Conservation (phyloP, 1,139 yeast genomes). For the Saccharomyces uvarum region DNA sequence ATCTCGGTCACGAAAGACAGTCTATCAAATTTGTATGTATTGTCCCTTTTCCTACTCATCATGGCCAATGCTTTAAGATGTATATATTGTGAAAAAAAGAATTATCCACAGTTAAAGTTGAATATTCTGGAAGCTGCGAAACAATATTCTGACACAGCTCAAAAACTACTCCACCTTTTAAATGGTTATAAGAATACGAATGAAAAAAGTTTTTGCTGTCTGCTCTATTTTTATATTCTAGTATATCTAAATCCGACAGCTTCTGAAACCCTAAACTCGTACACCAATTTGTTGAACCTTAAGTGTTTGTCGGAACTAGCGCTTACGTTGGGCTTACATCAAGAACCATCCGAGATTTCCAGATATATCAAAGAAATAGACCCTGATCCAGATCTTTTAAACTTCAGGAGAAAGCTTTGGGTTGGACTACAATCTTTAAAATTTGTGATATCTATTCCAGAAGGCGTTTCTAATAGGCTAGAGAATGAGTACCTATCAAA, state of each 20-base stretch:
- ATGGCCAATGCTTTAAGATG: slow-evolving; percentile 12
- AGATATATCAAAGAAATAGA: slow-evolving; percentile 8
- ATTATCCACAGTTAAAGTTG: too few relatives aligned
- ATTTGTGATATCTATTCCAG: slow-evolving; percentile 9
- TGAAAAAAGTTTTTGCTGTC: slow-evolving; percentile 15
- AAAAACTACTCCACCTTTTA: slow-evolving; percentile 13
- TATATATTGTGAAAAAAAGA: background rate
- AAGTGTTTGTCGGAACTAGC: slow-evolving; percentile 14
- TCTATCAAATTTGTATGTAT: slow-evolving; percentile 10
- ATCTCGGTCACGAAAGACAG: slow-evolving; percentile 5
- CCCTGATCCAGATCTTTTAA: slow-evolving; percentile 5
- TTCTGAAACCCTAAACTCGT: slow-evolving; percentile 7
- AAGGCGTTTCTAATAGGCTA: slow-evolving; percentile 9
- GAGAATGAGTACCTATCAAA: slow-evolving; percentile 9
- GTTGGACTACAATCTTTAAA: slow-evolving; percentile 16
- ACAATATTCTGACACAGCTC: slow-evolving; percentile 9
- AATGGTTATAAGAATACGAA: slow-evolving; percentile 19
- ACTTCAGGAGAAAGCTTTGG: slow-evolving; percentile 18
- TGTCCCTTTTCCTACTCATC: slow-evolving; percentile 11
- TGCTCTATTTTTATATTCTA: slow-evolving; percentile 14
- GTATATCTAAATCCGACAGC: slow-evolving; percentile 15
- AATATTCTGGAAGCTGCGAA: background rate
- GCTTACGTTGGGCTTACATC: slow-evolving; percentile 14
- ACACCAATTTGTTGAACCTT: slow-evolving; percentile 12
- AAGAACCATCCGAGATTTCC: slow-evolving; percentile 14